phyloP scores from a whole-genome alignment of 805 yeast species.

The Cyberlindnera mississippiensis region DNA sequence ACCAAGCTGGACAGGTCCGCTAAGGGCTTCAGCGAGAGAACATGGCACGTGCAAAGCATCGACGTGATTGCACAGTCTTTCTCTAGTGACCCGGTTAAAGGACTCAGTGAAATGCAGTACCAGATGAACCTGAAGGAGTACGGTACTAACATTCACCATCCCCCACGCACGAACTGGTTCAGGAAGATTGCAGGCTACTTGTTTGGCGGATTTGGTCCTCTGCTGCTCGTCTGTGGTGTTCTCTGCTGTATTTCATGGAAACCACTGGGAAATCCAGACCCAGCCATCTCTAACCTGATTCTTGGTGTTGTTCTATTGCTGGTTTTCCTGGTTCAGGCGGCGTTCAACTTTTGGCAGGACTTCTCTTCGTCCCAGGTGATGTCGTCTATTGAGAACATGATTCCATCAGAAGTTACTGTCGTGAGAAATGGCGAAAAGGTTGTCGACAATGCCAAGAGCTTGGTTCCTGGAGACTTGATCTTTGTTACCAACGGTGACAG shows the following conservation, averaged over 20 bases:
- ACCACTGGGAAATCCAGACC: conserved; percentile 43
- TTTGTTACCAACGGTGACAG: conserved; percentile 36
- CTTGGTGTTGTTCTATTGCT: conserved; percentile 39
- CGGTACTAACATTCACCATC: conserved; percentile 37
- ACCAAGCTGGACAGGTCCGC: conserved; percentile 19
- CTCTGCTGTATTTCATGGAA: conserved; percentile 43
- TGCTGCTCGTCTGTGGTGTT: conserved; percentile 39
- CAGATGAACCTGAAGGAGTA: conserved; percentile 14
- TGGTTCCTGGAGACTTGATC: conserved; percentile 45
- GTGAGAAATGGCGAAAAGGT: conserved; percentile 32
- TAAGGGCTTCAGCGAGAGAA: conserved; percentile 26
- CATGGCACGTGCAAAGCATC: conserved; percentile 31
- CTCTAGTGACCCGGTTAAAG: conserved; percentile 21
- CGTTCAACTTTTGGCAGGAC: conserved; percentile 44
- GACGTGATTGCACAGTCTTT: conserved; percentile 27
- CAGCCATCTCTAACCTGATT: conserved; percentile 39
- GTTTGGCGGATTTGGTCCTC: conserved; percentile 47
- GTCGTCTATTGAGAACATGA: conserved; percentile 42
- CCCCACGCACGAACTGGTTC: conserved; percentile 33
- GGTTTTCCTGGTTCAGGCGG: conserved; percentile 40
- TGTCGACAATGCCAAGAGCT: conserved; percentile 31
- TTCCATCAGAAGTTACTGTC: conserved; percentile 37
- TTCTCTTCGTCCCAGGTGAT: conserved; percentile 44
- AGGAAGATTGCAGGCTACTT: conserved; percentile 36
- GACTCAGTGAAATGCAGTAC: conserved; percentile 23